These are phyloP conservation scores for Coemansia sp. DNA, from an alignment of 192 early-diverging fungal genomes.

Conservation along the genomic window DNA sequence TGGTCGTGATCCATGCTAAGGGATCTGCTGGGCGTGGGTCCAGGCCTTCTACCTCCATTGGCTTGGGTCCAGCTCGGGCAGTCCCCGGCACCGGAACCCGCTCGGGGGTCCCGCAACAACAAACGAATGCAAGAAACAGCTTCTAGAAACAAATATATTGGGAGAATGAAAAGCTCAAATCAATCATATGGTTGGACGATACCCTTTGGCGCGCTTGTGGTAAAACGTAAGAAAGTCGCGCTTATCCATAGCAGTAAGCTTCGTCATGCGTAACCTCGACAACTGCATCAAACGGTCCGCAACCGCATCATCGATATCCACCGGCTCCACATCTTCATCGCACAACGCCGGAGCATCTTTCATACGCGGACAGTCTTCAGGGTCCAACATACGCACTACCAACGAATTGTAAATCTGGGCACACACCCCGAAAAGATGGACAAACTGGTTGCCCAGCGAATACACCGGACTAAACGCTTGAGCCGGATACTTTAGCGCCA, in stretches of 20 bases:
- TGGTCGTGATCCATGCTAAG: too few relatives aligned
- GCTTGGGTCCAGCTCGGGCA: too few relatives aligned
- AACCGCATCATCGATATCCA: conserved; percentile 59
- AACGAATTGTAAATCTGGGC: conserved; percentile 56
- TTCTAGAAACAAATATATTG: too few relatives aligned
- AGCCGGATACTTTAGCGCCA: conserved; percentile 47
- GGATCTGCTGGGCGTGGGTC: too few relatives aligned
- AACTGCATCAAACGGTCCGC: conserved; percentile 59
- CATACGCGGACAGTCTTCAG: conserved; percentile 57
- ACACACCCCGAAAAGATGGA: conserved; percentile 61
- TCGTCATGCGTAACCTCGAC: conserved; percentile 67
- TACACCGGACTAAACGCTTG: conserved; percentile 29
- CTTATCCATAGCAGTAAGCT: conserved; percentile 68
- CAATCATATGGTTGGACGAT: conserved; percentile 4
- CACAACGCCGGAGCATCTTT: conserved; percentile 60
- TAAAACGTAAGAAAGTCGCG: conserved; percentile 74
- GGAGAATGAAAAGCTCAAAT: not conserved
- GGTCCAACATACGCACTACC: conserved; percentile 58
- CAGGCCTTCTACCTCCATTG: too few relatives aligned
- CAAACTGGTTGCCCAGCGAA: conserved; percentile 58
- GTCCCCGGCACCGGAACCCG: too few relatives aligned
- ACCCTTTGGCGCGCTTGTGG: conserved; percentile 31
- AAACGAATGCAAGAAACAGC: too few relatives aligned
- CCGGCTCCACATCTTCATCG: conserved; percentile 22
- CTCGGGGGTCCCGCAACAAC: too few relatives aligned